Evolutionary conservation across 805 yeast species (phyloP).

Genomic region (Saccharomycopsis malanga): DNA sequence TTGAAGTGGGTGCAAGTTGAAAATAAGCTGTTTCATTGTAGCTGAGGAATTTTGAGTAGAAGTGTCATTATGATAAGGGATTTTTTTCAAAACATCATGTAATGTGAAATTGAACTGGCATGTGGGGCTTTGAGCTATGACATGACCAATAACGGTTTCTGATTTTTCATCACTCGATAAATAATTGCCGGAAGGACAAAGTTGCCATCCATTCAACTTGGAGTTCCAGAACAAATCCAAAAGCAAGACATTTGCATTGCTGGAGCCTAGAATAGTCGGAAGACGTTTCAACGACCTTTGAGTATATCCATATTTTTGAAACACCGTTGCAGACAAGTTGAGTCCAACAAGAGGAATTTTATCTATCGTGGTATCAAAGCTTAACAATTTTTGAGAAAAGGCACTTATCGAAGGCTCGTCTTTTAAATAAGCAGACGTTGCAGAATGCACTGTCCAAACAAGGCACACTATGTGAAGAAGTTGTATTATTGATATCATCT

Average conservation of each 20-base stretch:
- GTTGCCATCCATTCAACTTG: slow-evolving; percentile 38
- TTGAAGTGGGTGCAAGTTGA: background rate
- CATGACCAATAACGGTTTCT: background rate
- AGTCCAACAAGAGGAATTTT: slow-evolving; percentile 30
- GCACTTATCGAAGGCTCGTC: slow-evolving; percentile 2
- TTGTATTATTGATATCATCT: too few relatives aligned
- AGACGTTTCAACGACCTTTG: slow-evolving; percentile 23
- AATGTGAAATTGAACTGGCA: background rate
- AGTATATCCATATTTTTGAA: slow-evolving; percentile 28
- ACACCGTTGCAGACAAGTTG: slow-evolving; percentile 27
- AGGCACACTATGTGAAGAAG: too few relatives aligned
- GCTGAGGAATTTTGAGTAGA: background rate
- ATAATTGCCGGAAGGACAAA: slow-evolving; percentile 36
- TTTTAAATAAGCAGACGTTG: background rate
- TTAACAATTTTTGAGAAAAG: slow-evolving; percentile 30
- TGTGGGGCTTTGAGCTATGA: background rate
- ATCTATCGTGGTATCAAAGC: slow-evolving; percentile 28
- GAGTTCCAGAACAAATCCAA: slow-evolving; percentile 49
- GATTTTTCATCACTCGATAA: background rate
- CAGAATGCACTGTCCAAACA: too few relatives aligned
- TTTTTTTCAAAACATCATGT: background rate
- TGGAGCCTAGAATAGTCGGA: slow-evolving; percentile 24
- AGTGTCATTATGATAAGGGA: background rate
- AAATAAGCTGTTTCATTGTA: background rate
- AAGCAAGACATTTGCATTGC: slow-evolving; percentile 32